Percentiles rank a stretch among this genome's conserved stretches.
Conservation (phyloP, 2,329 filamentous ascomycete species). For the Phialemoniopsis sp. region DNA sequence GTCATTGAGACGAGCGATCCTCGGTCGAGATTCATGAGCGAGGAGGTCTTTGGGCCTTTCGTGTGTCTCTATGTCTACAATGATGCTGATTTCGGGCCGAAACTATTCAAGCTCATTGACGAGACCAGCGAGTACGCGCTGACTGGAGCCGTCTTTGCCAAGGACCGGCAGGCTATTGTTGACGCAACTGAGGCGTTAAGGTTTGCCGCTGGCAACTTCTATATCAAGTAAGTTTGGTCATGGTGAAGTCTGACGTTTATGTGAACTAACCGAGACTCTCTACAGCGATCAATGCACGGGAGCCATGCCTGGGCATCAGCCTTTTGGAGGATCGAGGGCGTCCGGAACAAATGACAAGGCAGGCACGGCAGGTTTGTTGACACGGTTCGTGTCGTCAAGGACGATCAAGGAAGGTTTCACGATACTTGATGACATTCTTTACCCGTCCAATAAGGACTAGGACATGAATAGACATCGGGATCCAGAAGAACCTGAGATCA, state of each 20-base stretch:
- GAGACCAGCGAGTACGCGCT: conserved; percentile 62
- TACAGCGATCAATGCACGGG: conserved; percentile 52
- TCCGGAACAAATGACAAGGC: no score
- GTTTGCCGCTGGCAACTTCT: conserved; percentile 50
- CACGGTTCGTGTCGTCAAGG: no score
- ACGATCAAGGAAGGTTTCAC: no score
- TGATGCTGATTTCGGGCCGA: conserved; percentile 32
- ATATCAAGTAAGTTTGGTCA: conserved; percentile 52
- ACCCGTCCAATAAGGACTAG: no score
- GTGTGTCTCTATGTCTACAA: conserved; percentile 37
- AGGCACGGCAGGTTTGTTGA: no score
- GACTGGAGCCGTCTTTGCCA: conserved; percentile 42
- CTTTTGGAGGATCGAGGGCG: conserved; percentile 51
- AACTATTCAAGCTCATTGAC: conserved; percentile 61
- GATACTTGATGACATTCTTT: no score
- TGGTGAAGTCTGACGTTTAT: no score
- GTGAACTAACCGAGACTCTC: no score
- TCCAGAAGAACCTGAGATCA: no score
- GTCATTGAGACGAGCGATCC: no score
- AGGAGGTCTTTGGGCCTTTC: conserved; percentile 42
- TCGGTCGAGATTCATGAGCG: no score
- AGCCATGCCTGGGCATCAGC: conserved; percentile 47
- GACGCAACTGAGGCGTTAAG: conserved; percentile 42
- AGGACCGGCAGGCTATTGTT: conserved; percentile 36
- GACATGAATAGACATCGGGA: no score